Conservation (phyloP, 441 rosid species). For the Aquilaria agallochum region DNA sequence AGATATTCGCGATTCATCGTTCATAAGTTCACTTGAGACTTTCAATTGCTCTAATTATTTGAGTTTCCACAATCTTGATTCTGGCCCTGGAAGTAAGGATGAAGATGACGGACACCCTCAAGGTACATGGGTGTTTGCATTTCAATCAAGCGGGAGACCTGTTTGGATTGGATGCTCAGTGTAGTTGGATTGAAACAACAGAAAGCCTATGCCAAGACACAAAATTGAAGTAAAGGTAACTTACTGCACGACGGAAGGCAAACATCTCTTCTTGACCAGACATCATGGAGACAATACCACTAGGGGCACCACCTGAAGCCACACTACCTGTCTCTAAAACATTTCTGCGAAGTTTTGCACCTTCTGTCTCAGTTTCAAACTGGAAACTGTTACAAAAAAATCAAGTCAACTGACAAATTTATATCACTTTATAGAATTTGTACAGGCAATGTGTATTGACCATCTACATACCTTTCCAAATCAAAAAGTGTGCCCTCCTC, state of each 20-base stretch:
- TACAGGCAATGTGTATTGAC: not conserved
- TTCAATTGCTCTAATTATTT: conserved; percentile 6
- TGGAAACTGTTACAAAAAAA: conserved; percentile 57
- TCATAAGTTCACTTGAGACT: conserved; percentile 10
- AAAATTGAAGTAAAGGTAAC: conserved; percentile 19
- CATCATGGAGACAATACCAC: conserved; percentile 66
- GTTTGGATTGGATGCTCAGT: conserved; percentile 14
- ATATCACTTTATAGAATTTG: not conserved
- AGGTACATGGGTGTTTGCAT: conserved; percentile 88
- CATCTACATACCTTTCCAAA: conserved; percentile 57
- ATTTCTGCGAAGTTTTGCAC: conserved; percentile 66
- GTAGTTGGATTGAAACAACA: not conserved
- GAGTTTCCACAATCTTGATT: conserved; percentile 14
- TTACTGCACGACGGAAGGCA: conserved; percentile 91
- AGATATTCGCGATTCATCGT: not conserved
- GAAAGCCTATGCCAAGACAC: not conserved
- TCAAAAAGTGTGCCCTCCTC: conserved; percentile 90
- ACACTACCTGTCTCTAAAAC: conserved; percentile 72
- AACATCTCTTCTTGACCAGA: conserved; percentile 92
- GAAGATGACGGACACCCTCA: conserved; percentile 59
- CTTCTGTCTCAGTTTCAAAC: conserved; percentile 88
- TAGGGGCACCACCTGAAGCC: conserved; percentile 63
- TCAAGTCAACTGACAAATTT: not conserved
- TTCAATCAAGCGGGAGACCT: conserved; percentile 86
- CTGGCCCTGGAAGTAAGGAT: conserved; percentile 57